Evolutionary conservation across 2,329 filamentous ascomycete genomes (phyloP), one percentile per base, ranked within the genome.

Genomic region (Pseudogymnoascus sp.): DNA sequence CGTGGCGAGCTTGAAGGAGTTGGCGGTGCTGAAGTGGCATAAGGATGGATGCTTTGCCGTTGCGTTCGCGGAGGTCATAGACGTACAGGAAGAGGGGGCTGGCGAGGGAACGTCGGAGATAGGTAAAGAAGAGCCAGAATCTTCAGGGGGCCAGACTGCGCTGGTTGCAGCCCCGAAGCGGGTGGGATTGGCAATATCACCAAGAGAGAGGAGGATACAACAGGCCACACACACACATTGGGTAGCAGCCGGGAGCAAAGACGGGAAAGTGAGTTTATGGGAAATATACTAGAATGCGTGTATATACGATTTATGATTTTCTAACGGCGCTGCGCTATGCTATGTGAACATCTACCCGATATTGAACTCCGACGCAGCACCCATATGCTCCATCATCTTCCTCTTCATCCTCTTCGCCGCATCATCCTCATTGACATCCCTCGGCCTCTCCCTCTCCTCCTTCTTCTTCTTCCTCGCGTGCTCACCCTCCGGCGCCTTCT

Each of bases 11-110:
- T 80, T 97, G 78, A 89, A 87, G 69, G 92, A 97, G 73, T 74
- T 97, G 9, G 94, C 93, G 0, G 91, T 97, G 60, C 76, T 97
- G 65, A 96, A 95, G 74, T 97, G 93, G 93, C 94, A 97, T 74
- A 86, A 88, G 67, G 87, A 89, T 33, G 92, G 92, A 1, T 92
- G 90, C 65, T 97, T 94, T 75, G 83, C 90, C 3, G 81, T 90
- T 15, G 86, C 84, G 0, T 95, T 97, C 76, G 86, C 83, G 1
- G 69, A 74, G 22, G 66, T 84, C 4, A 22, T 59, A 15, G 36
- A 57, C 39, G 43, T 53, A 39, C 33, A 37, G 43, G 53, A 35
- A 61, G 43, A 53, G 57, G 35, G 18, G 9, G 20, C 36, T 35
- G 18, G 18, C 59, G 59, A 60, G 20, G 61, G 9, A 9, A 61